A percentile compares a stretch with the other conserved stretches of the same genome.
Evolutionary conservation across 2,329 filamentous ascomycete genomes (phyloP).

Genomic region (Hypoxylon sp.): DNA sequence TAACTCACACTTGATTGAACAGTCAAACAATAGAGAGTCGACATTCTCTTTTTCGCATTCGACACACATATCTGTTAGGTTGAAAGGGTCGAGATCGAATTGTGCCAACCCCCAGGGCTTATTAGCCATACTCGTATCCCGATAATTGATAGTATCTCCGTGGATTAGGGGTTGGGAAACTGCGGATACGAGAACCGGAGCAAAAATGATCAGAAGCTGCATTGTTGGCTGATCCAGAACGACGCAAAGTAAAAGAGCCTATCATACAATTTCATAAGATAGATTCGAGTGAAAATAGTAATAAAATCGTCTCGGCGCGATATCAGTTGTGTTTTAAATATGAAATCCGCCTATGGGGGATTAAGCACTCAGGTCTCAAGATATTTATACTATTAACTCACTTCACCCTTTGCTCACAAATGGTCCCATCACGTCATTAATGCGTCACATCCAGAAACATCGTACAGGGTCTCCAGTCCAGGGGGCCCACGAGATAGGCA

Average conservation of each 20-base stretch:
- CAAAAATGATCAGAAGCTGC: background rate
- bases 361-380: background rate
- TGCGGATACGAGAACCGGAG: slow-evolving; percentile 1
- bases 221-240: background rate
- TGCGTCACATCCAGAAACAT: background rate
- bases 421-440: background rate
- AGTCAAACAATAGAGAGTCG: slow-evolving; percentile 28
- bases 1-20: slow-evolving; percentile 42
- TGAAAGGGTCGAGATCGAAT: slow-evolving; percentile 41
- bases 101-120: slow-evolving; percentile 32
- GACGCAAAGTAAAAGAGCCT: background rate
- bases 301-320: background rate
- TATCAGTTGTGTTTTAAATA: background rate
- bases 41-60: slow-evolving; percentile 30
- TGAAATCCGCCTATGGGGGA: background rate
- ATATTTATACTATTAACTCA: slow-evolving; percentile 10
- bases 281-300: background rate
- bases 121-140: slow-evolving; percentile 1
- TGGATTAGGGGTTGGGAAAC: slow-evolving; percentile 1
- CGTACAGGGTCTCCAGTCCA: slow-evolving; percentile 12
- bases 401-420: background rate
- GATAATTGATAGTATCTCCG: background rate
- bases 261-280: background rate
- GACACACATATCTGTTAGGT: slow-evolving; percentile 36
- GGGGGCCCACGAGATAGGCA: slow-evolving; percentile 18